Conservation (phyloP, 2,329 filamentous ascomycete genomes). For the Zasmidium citrigriseum region DNA sequence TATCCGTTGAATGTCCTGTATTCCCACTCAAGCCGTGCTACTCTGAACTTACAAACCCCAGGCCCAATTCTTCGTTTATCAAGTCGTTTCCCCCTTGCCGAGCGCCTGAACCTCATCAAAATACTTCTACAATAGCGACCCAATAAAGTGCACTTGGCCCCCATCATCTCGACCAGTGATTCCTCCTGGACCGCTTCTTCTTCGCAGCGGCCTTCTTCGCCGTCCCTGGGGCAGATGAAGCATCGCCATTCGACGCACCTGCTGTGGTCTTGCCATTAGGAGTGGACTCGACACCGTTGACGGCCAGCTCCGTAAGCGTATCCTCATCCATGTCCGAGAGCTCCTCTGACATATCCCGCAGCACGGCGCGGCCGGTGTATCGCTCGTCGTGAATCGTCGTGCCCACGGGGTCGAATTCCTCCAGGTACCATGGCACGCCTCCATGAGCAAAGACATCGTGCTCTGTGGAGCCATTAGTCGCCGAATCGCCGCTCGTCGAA, state of each 20-base stretch:
- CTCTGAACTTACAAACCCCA: too few relatives aligned
- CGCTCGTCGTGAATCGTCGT: conserved; percentile 77
- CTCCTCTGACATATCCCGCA: conserved; percentile 70
- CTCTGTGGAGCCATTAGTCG: conserved; percentile 37
- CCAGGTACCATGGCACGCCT: conserved; percentile 85
- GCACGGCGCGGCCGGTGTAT: conserved; percentile 72
- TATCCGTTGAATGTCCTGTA: too few relatives aligned
- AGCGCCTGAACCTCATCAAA: background rate
- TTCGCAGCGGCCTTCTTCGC: conserved; percentile 5
- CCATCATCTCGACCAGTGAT: conserved; percentile 10
- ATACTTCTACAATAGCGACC: background rate
- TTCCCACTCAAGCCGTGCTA: too few relatives aligned
- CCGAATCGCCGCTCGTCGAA: conserved; percentile 19
- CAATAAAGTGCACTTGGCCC: background rate
- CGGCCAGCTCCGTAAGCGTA: conserved; percentile 66
- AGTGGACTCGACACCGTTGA: conserved; percentile 19
- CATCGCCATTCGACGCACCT: background rate
- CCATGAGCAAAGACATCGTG: conserved; percentile 58
- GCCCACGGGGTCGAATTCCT: conserved; percentile 75
- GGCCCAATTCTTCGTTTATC: too few relatives aligned
- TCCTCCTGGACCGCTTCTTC: conserved; percentile 5
- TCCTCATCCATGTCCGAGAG: conserved; percentile 92
- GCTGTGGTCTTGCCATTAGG: conserved; percentile 12
- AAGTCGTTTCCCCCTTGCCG: too few relatives aligned
- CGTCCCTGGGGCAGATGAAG: background rate